Conservation (phyloP, 2,329 filamentous ascomycete species). For the Paecilomyces sp. region DNA sequence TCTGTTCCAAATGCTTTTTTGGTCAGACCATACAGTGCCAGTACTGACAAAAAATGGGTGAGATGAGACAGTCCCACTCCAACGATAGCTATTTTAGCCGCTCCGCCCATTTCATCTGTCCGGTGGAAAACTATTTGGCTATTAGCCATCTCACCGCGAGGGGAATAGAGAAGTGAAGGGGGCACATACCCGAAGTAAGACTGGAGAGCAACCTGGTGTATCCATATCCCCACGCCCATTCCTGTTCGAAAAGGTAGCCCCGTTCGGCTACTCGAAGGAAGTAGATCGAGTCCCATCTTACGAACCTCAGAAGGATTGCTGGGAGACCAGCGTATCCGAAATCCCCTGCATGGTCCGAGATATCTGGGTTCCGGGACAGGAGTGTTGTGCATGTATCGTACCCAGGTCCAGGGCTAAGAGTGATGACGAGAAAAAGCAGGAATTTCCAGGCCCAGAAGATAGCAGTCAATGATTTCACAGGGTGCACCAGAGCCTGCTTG, state of each 20-base stretch:
- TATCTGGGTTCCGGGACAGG: conserved; percentile 22
- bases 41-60: conserved; percentile 68
- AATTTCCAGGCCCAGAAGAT: conserved; percentile 51
- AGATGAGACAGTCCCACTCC: conserved; percentile 63
- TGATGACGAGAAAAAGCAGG: conserved; percentile 43
- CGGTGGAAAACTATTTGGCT: conserved; percentile 14
- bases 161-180: neutral
- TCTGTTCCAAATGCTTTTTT: conserved; percentile 44
- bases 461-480: conserved; percentile 25
- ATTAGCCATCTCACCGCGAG: conserved; percentile 10
- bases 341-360: conserved; percentile 5
- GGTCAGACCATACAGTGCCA: conserved; percentile 64
- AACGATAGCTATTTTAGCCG: conserved; percentile 34
- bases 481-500: conserved; percentile 11
- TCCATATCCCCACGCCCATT: conserved; percentile 59
- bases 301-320: conserved; percentile 37
- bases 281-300: conserved; percentile 58
- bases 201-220: conserved; percentile 40
- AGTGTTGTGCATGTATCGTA: conserved; percentile 58
- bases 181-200: conserved; percentile 25
- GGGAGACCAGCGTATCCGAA: conserved; percentile 8
- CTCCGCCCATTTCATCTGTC: conserved; percentile 13
- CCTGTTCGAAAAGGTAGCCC: conserved; percentile 55
- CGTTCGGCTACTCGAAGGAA: conserved; percentile 47
- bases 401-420: conserved; percentile 48